Base-by-base conservation (phyloP, 306 rosid genomes). In the Lablab purpureus region DNA sequence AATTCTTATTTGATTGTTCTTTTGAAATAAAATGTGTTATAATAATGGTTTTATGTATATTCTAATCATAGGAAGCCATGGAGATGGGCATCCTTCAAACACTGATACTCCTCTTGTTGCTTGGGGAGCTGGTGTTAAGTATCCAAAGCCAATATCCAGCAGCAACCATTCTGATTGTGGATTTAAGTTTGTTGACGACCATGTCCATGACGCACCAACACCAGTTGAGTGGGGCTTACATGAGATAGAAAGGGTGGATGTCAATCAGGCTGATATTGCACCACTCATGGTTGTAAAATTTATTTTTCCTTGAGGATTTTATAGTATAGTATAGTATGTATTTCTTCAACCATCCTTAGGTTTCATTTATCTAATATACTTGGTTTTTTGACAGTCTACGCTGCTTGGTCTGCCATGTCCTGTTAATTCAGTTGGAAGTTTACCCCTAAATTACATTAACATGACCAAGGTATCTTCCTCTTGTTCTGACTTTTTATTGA, bases 41-140 rank as follows among this genome's bases (percentile, higher is more conserved):
- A 45, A 25, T 47, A 27, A 67, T 49, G 75, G 67, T 11, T 28
- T 70, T 65, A 46, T 83, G 70, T 66, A 19, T 54, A 47, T 73
- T 56, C 58, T 60, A 47, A 30, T 78, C 59, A 71, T 68, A 91
- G 98, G 98, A 78, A 93, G 97, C 87, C 98, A 93, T 54, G 98
- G 98, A 68, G 98, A 93, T 75, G 98, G 98, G 73, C 98, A 93
- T 88, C 97, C 97, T 73, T 45, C 98, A 72, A 93, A 93, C 84
- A 93, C 98, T 3, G 98, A 93, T 77, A 93, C 98, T 45, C 97
- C 98, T 74, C 95, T 93, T 85, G 98, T 93, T 84, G 97, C 83
- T 11, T 93, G 98, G 98, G 98, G 98, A 75, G 94, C 98, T 64
- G 98, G 98, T 75, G 87, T 93, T 73, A 85, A 90, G 80, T 69